These are phyloP conservation scores for Phytophthora niederhauseri DNA, from an alignment of 352 stramenopile genomes.

Conservation along the genomic window DNA sequence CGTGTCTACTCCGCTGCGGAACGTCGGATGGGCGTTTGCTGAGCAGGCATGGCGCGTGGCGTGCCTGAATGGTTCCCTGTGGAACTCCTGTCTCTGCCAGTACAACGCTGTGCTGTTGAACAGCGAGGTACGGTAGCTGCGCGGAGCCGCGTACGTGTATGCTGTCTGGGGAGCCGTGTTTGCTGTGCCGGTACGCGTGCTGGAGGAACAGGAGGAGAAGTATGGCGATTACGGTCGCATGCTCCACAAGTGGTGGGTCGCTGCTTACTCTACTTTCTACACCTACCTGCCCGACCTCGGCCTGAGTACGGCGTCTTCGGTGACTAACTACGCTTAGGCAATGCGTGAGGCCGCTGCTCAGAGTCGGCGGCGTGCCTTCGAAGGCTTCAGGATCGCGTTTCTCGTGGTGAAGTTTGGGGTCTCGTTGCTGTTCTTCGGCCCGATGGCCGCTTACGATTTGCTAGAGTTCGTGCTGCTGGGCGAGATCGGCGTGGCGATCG, in stretches of 20 bases:
- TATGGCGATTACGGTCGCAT: background rate
- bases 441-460: background rate
- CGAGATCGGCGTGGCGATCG: background rate
- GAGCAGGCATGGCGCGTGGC: background rate
- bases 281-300: background rate
- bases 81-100: background rate
- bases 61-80: background rate
- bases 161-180: background rate
- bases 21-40: background rate
- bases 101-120: background rate
- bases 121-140: background rate
- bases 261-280: background rate
- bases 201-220: background rate
- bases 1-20: background rate
- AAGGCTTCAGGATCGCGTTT: background rate
- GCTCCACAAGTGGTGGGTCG: background rate
- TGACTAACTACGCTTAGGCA: background rate
- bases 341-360: background rate
- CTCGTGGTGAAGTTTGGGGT: background rate
- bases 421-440: background rate
- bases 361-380: background rate
- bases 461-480: background rate
- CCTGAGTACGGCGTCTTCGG: background rate
- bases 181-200: background rate
- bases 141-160: background rate